Conservation (phyloP, 495 filamentous ascomycete species). For the Lindgomyces ingoldianus region DNA sequence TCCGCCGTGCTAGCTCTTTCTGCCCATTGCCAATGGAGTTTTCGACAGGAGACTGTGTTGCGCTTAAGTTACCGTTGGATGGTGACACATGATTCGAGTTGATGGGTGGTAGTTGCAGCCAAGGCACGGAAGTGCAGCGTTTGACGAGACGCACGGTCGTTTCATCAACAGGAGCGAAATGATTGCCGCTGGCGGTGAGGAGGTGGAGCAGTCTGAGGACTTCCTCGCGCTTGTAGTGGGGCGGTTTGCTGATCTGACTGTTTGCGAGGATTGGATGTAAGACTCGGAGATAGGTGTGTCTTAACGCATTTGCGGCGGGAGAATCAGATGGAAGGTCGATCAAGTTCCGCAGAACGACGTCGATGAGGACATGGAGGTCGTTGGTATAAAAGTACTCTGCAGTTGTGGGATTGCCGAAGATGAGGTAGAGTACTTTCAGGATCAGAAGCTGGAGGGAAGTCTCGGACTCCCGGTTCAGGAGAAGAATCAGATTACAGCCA, state of each 20-base stretch:
- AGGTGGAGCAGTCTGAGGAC: conserved; percentile 71
- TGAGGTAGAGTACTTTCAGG: conserved; percentile 88
- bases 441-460: conserved; percentile 91
- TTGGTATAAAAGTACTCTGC: conserved; percentile 99
- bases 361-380: conserved; percentile 88
- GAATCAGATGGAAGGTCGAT: conserved; percentile 80
- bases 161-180: conserved; percentile 89
- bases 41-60: conserved; percentile 21
- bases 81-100: conserved; percentile 2
- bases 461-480: conserved; percentile 90
- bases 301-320: conserved; percentile 56
- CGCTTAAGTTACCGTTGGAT: conserved; percentile 12
- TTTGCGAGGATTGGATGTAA: conserved; percentile 86
- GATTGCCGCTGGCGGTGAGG: conserved; percentile 57
- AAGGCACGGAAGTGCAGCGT: conserved; percentile 79
- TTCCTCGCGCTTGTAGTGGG: conserved; percentile 90
- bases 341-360: conserved; percentile 94
- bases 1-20: conserved; percentile 36
- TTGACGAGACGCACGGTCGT: conserved; percentile 83
- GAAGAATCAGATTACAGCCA: conserved; percentile 94
- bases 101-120: conserved; percentile 55
- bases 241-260: conserved; percentile 78
- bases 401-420: conserved; percentile 87
- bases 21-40: conserved; percentile 28
- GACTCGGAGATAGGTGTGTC: conserved; percentile 98